Conservation (phyloP, 495 filamentous ascomycete genomes). For the Talaromyces stipitatus region DNA sequence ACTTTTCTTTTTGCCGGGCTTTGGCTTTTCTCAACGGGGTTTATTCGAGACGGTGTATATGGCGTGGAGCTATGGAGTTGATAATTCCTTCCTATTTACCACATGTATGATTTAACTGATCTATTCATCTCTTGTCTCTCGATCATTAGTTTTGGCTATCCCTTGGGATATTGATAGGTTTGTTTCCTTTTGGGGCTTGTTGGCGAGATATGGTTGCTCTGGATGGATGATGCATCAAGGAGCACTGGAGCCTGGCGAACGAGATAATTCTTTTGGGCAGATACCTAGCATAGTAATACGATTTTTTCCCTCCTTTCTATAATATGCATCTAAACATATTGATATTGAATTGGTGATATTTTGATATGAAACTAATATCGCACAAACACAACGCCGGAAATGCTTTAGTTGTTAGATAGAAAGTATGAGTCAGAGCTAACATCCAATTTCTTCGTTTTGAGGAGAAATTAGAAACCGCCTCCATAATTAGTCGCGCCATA, state of each 20-base stretch:
- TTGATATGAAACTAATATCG: background rate
- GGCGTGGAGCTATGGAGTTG: background rate
- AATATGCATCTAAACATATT: too few relatives aligned
- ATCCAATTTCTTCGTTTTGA: background rate
- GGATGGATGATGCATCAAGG: background rate
- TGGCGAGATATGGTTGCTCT: background rate
- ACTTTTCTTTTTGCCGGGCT: slow-evolving; percentile 1
- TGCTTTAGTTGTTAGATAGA: slow-evolving; percentile 7
- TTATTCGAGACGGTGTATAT: background rate
- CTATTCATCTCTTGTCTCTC: background rate
- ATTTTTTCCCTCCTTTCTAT: too few relatives aligned
- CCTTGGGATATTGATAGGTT: too few relatives aligned
- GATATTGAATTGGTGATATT: too few relatives aligned
- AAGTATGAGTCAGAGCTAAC: slow-evolving; percentile 10
- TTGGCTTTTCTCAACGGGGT: background rate
- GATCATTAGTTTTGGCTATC: background rate
- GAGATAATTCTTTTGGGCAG: background rate
- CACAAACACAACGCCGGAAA: slow-evolving; percentile 7
- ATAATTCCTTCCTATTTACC: background rate
- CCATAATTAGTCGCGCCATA: slow-evolving; percentile 55
- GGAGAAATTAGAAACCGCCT: background rate
- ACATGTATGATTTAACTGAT: background rate
- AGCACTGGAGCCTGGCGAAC: background rate
- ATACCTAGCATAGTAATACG: background rate
- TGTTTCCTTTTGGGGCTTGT: too few relatives aligned